These are phyloP conservation scores for Selaginella moellendorffii DNA, from an alignment of 75 land plant species.

Conservation along the genomic window DNA sequence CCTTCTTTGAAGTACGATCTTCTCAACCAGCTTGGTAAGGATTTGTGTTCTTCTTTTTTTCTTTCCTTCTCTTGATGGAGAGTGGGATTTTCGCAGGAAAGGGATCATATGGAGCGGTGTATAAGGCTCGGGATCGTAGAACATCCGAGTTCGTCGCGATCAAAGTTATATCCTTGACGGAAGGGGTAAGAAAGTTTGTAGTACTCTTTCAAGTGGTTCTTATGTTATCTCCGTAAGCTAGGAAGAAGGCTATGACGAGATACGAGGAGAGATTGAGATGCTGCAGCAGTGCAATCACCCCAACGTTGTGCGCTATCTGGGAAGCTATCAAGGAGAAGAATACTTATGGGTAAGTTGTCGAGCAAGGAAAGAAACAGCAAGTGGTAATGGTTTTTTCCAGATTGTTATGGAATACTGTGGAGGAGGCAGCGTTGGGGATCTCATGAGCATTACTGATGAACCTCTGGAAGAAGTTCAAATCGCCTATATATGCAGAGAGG, in stretches of 20 bases:
- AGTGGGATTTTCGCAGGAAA: too few species aligned
- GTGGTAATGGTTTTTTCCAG: too few species aligned
- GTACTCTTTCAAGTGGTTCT: too few species aligned
- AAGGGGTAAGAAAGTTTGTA: slow-evolving; percentile 47
- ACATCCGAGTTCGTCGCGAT: slow-evolving; percentile 97
- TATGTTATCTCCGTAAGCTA: too few species aligned
- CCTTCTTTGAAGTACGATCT: slow-evolving; percentile 86
- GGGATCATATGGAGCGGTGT: slow-evolving; percentile 95
- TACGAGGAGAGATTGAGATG: slow-evolving; percentile 98
- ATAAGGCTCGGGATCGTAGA: slow-evolving; percentile 87
- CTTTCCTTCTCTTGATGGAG: too few species aligned
- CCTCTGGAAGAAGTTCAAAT: slow-evolving; percentile 85
- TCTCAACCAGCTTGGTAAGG: slow-evolving; percentile 79
- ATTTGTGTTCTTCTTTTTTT: too few species aligned
- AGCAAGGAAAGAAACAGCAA: too few species aligned
- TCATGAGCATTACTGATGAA: slow-evolving; percentile 85
- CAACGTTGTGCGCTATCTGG: slow-evolving; percentile 94
- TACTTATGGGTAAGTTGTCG: slow-evolving; percentile 75
- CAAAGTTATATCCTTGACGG: slow-evolving; percentile 85
- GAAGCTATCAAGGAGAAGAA: slow-evolving; percentile 96
- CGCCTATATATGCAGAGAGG: slow-evolving; percentile 93
- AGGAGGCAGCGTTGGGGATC: slow-evolving; percentile 95
- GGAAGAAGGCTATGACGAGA: slow-evolving; percentile 99
- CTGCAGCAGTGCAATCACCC: slow-evolving; percentile 99
- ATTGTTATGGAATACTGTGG: slow-evolving; percentile 99